Evolutionary conservation across 2,329 filamentous ascomycete genomes (phyloP), one percentile per base, ranked within the genome.

Genomic region (Calonectria pteridis): DNA sequence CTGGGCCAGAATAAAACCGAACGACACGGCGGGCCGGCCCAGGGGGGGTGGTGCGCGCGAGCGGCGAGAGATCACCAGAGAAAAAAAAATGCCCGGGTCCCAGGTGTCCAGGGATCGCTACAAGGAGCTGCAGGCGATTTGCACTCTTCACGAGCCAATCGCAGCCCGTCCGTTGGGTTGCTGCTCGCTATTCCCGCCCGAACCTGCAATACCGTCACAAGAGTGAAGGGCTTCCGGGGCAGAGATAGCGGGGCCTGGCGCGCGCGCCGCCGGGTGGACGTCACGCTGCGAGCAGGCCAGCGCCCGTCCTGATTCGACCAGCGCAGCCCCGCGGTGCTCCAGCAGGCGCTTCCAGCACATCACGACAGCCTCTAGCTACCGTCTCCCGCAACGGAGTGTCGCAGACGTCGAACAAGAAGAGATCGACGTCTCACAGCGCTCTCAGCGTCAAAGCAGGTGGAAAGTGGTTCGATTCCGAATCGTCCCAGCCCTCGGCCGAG

Each of bases 381-480:
- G 10, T 43, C 40, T 43, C 40, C 40, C 40, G 40, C 40, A 43
- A 10, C 40, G 40, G 40, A 43, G 55, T 46, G 43, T 46, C 43
- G 37, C 55, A 62, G 55, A 62, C 55, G 23, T 62, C 55, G 35
- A 62, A 40, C 55, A 62, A 64, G 59, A 64, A 18, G 59, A 64
- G 59, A 64, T 64, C 33, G 35, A 55, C 49, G 37, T 64, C 51
- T 49, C 58, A 72, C 59, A 33, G 67, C 67, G 40, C 23, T 26
- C 13, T 18, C 29, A 35, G 55, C 71, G 33, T 73, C 71, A 43
- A 67, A 67, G 65, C 33, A 35, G 63, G 73, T 71, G 73, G 74
- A 55, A 63, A 69, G 67, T 76, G 73, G 66, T 75, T 75, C 75
- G 74, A 77, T 76, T 75, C 67, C 53, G 66, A 73, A 73, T 69